Conservation (phyloP, 352 stramenopile genomes). For the Pythium vanterpoolii region DNA sequence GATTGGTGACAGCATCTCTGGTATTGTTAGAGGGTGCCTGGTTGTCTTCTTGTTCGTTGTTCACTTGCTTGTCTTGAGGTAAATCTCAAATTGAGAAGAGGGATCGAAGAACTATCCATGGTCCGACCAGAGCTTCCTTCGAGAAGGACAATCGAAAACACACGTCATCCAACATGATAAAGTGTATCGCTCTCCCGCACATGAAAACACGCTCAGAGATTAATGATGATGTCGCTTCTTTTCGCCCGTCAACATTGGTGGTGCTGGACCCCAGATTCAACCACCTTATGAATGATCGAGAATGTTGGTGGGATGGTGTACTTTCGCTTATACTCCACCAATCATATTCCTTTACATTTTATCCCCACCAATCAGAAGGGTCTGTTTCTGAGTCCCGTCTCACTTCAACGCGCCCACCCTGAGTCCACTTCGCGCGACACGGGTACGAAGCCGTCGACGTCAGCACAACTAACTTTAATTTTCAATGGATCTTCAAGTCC, state of each 20-base stretch:
- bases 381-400: not conserved
- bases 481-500: not conserved
- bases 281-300: not conserved
- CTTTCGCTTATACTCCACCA: conserved; percentile 3
- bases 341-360: not conserved
- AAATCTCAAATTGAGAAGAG: conserved; percentile 9
- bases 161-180: not conserved
- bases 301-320: not conserved
- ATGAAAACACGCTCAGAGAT: not conserved
- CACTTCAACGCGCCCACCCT: not conserved
- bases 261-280: no score
- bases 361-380: not conserved
- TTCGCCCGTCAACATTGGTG: no score
- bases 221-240: not conserved
- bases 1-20: conserved; percentile 30
- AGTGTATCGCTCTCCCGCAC: not conserved
- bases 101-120: not conserved
- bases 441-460: not conserved
- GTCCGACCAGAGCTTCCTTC: not conserved
- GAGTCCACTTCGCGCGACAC: not conserved
- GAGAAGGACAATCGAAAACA: not conserved
- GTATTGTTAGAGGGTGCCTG: conserved; percentile 2
- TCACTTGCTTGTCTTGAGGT: conserved; percentile 9
- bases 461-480: not conserved
- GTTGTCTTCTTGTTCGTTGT: not conserved